A percentile compares a stretch with the other conserved stretches of the same genome.
These are phyloP conservation scores for Tuber aestivum DNA, from an alignment of 495 filamentous ascomycete genomes.

Conservation along the genomic window DNA sequence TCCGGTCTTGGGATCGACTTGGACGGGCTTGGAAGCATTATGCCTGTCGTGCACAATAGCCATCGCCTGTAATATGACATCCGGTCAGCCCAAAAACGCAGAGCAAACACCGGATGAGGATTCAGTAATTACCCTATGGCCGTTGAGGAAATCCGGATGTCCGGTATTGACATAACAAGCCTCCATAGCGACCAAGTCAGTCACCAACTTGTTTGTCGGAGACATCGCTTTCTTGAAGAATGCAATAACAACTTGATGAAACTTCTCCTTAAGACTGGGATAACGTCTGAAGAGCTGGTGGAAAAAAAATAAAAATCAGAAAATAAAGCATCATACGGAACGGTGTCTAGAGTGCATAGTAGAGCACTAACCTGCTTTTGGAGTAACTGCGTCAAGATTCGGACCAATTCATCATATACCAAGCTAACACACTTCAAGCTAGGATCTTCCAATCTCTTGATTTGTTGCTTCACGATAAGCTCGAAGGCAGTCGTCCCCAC, in stretches of 20 bases:
- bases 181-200: constrained; percentile 91
- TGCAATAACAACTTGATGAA: constrained; percentile 83
- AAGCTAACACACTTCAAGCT: constrained; percentile 93
- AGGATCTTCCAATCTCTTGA: constrained; percentile 92
- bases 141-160: constrained; percentile 96
- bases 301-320: constrained; percentile 7
- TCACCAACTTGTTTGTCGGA: constrained; percentile 93
- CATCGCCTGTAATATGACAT: constrained; percentile 62
- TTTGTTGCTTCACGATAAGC: constrained; percentile 97
- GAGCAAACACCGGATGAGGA: neutral
- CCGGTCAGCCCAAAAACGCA: constrained; percentile 14
- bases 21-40: constrained; percentile 72
- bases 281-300: constrained; percentile 74
- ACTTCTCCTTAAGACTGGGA: constrained; percentile 89
- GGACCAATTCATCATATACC: constrained; percentile 95
- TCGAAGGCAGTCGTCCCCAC: constrained; percentile 97
- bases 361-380: constrained; percentile 56
- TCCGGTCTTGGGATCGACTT: constrained; percentile 98
- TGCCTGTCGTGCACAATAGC: constrained; percentile 91
- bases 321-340: neutral
- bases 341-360: neutral
- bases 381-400: constrained; percentile 85
- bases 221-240: constrained; percentile 99
- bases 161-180: constrained; percentile 97
- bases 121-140: constrained; percentile 60